Percentiles rank a stretch among this genome's conserved stretches.
Evolutionary conservation across 257 asterid genomes (phyloP).

Genomic region (Capsicum baccatum): DNA sequence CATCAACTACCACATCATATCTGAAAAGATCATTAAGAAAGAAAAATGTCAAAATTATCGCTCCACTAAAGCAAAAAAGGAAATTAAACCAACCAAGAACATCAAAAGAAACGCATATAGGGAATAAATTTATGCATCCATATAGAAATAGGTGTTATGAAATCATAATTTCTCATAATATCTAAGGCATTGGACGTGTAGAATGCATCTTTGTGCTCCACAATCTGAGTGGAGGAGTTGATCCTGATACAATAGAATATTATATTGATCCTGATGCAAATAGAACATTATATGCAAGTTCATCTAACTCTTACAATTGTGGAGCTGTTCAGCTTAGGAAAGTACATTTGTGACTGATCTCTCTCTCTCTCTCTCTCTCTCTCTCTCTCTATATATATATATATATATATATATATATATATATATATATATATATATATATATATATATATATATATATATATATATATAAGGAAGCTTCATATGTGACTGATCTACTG

Average conservation of each 20-base stretch:
- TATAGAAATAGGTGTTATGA: neutral
- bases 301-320: no score
- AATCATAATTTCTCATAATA: constrained; percentile 71
- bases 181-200: constrained; percentile 84
- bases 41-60: constrained; percentile 33
- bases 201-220: constrained; percentile 88
- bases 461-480: neutral
- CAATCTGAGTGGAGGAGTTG: constrained; percentile 74
- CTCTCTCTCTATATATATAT: no score
- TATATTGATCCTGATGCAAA: no score
- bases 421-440: no score
- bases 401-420: no score
- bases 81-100: neutral
- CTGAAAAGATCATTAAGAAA: constrained; percentile 44
- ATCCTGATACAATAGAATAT: constrained; percentile 50
- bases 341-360: no score
- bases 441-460: no score
- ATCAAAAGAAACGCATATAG: neutral
- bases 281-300: neutral
- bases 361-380: no score
- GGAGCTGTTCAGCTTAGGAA: no score
- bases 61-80: neutral
- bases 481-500: neutral
- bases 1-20: constrained; percentile 93
- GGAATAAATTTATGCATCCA: neutral